These are phyloP conservation scores for Candida namnaoensis DNA, from an alignment of 805 yeast genomes.

Conservation along the genomic window DNA sequence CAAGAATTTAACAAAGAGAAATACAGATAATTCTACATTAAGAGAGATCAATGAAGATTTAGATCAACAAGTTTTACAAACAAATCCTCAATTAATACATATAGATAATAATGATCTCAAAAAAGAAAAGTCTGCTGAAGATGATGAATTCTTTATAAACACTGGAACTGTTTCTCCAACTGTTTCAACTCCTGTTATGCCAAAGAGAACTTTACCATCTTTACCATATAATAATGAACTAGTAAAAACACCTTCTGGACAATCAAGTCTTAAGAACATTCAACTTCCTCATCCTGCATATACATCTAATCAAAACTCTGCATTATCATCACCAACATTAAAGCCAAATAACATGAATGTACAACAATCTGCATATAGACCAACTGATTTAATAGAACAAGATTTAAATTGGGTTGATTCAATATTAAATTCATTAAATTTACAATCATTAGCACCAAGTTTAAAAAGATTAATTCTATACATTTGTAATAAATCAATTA, in stretches of 20 bases:
- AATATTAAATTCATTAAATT: constrained; percentile 4
- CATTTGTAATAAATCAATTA: constrained; percentile 3
- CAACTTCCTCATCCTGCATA: not conserved
- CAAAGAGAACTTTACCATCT: no score
- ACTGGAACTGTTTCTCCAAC: not conserved
- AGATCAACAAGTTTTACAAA: not conserved
- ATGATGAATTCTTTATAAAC: constrained; percentile 1
- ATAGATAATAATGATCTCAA: no score
- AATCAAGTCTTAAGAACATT: no score
- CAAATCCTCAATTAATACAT: no score
- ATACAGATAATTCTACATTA: constrained; percentile 1
- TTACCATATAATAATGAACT: no score
- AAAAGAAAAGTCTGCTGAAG: not conserved
- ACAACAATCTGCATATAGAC: no score
- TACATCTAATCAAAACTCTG: not conserved
- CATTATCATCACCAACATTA: not conserved
- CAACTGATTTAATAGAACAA: not conserved
- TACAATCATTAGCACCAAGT: not conserved
- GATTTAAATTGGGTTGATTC: constrained; percentile 7
- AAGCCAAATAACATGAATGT: no score
- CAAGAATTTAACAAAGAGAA: constrained; percentile 2
- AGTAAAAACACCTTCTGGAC: no score
- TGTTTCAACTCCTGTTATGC: no score
- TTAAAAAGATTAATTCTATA: not conserved
- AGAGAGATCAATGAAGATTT: not conserved